These are phyloP conservation scores for Aspergillus sclerotialis DNA, from an alignment of 2,329 filamentous ascomycete species.

Conservation along the genomic window DNA sequence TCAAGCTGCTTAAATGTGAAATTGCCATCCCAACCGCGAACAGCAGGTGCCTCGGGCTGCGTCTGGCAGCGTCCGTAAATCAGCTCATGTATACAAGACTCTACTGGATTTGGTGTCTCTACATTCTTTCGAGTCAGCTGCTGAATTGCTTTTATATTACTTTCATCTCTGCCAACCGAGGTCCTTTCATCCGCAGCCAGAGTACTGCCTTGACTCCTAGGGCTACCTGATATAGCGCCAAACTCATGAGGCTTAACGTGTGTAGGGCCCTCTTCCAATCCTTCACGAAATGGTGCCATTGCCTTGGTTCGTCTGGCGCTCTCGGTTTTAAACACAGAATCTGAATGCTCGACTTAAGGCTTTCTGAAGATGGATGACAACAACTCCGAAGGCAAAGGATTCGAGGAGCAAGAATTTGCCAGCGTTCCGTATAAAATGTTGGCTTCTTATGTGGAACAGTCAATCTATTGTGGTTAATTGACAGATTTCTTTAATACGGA, in stretches of 20 bases:
- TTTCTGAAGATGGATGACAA: too few species aligned
- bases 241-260: not conserved
- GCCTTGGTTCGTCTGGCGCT: too few species aligned
- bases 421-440: too few species aligned
- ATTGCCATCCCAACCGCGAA: constrained; percentile 8
- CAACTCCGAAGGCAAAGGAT: too few species aligned
- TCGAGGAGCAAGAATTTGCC: too few species aligned
- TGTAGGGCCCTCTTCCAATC: not conserved
- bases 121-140: not conserved
- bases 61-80: not conserved
- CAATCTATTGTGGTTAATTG: too few species aligned
- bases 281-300: not conserved
- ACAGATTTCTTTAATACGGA: too few species aligned
- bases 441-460: too few species aligned
- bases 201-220: not conserved
- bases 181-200: not conserved
- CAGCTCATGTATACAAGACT: not conserved
- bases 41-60: constrained; percentile 2
- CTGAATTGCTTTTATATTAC: not conserved
- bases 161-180: not conserved
- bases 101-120: not conserved
- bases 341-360: too few species aligned
- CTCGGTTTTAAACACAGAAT: too few species aligned
- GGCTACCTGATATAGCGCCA: not conserved
- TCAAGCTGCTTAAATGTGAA: constrained; percentile 6